Conservation (phyloP, 202 grass and related monocot species). For the Schoenoplectus triqueter region DNA sequence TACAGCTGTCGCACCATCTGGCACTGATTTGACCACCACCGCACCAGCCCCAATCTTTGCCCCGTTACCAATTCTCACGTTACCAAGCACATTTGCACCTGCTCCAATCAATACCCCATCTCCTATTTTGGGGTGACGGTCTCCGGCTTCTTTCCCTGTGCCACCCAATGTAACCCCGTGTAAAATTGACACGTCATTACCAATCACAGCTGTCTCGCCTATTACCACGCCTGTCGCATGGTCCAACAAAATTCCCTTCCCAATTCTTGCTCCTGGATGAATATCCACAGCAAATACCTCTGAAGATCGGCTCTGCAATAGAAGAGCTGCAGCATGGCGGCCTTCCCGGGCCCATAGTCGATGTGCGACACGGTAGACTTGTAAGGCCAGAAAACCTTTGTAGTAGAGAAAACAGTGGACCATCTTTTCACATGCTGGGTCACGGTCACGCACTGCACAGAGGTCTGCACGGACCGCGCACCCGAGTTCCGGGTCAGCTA, state of each 20-base stretch:
- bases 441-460: conserved; percentile 61
- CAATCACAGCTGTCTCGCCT: conserved; percentile 83
- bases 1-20: conserved; percentile 57
- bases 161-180: conserved; percentile 78
- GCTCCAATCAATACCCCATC: conserved; percentile 82
- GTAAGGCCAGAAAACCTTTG: conserved; percentile 94
- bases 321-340: conserved; percentile 54
- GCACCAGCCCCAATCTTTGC: conserved; percentile 77
- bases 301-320: conserved; percentile 86
- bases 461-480: conserved; percentile 66
- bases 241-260: conserved; percentile 77
- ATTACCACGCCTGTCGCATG: conserved; percentile 90
- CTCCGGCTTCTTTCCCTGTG: conserved; percentile 67
- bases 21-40: conserved; percentile 65
- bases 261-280: conserved; percentile 85
- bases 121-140: conserved; percentile 82
- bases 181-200: conserved; percentile 72
- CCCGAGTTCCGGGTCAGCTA: conserved; percentile 42
- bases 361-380: conserved; percentile 82
- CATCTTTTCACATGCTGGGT: conserved; percentile 84
- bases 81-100: conserved; percentile 72
- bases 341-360: conserved; percentile 60
- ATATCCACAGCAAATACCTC: conserved; percentile 96
- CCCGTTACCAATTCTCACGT: conserved; percentile 57
- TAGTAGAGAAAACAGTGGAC: conserved; percentile 96